These are phyloP conservation scores for Tagetes erecta DNA, from an alignment of 129 eudicot species.

Conservation along the genomic window DNA sequence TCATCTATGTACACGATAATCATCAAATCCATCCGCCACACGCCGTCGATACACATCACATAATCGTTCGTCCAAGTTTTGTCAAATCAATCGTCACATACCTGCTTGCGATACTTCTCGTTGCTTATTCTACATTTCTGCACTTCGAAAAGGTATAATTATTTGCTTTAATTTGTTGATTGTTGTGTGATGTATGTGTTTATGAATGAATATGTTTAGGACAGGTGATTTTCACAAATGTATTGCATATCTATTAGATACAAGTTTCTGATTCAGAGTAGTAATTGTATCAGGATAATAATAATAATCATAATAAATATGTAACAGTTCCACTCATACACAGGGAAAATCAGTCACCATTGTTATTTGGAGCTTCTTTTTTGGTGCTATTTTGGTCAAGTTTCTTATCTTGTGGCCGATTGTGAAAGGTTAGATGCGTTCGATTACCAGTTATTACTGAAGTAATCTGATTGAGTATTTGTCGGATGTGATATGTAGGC, in stretches of 20 bases:
- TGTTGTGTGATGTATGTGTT: not conserved
- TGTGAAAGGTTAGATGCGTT: constrained; percentile 38
- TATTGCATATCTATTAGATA: not conserved
- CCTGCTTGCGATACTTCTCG: constrained; percentile 23
- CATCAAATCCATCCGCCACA: not conserved
- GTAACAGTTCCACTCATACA: not conserved
- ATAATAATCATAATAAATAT: too few species aligned
- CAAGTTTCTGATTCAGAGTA: not conserved
- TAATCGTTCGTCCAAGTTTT: constrained; percentile 29
- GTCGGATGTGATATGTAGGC: not conserved
- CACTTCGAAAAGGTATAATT: constrained; percentile 35
- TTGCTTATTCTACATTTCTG: constrained; percentile 27
- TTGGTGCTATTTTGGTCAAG: constrained; percentile 35
- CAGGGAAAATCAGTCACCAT: constrained; percentile 36
- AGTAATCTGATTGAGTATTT: not conserved
- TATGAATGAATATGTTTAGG: not conserved
- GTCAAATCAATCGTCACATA: constrained; percentile 9
- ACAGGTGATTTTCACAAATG: not conserved
- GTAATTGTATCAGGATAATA: not conserved
- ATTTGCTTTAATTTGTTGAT: not conserved
- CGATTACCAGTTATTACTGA: not conserved
- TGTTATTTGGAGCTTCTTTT: constrained; percentile 37
- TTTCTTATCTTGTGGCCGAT: constrained; percentile 40
- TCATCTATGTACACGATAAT: constrained; percentile 30
- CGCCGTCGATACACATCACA: constrained; percentile 39